Conservation (phyloP, 2,329 filamentous ascomycete genomes). For the Exophiala viscosa region DNA sequence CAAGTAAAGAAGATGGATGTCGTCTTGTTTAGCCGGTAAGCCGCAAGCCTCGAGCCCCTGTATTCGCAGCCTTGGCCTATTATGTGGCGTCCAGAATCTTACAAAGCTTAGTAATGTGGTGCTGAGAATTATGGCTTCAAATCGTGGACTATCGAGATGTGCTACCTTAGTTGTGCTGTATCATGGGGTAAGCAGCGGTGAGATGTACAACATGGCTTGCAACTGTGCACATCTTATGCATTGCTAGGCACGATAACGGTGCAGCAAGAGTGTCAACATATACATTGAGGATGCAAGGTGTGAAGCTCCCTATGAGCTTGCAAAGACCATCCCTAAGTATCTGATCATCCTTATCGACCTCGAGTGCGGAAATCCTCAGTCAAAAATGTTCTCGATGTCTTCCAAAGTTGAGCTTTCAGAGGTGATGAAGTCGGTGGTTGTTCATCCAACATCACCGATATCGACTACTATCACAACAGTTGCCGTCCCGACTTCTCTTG, state of each 20-base stretch:
- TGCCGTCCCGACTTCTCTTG: conserved; percentile 38
- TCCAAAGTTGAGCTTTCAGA: not conserved
- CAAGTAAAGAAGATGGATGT: too few species aligned
- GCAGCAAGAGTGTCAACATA: not conserved
- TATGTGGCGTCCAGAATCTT: conserved; percentile 8
- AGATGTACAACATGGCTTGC: too few species aligned
- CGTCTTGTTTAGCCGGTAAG: too few species aligned
- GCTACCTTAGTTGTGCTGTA: too few species aligned
- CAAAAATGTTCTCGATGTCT: not conserved
- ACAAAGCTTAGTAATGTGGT: conserved; percentile 1
- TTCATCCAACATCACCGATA: conserved; percentile 13
- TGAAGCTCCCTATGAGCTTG: not conserved
- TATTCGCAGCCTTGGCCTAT: conserved; percentile 13
- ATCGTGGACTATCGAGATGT: not conserved
- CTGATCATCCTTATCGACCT: not conserved
- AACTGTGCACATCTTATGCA: too few species aligned
- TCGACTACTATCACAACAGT: conserved; percentile 19
- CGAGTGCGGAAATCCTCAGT: not conserved
- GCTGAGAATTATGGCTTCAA: not conserved
- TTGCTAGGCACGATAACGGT: too few species aligned
- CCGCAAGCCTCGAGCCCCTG: not conserved
- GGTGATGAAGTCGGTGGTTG: conserved; percentile 2
- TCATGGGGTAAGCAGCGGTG: too few species aligned
- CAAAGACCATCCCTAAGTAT: not conserved
- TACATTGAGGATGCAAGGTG: not conserved